Evolutionary conservation across 2,329 filamentous ascomycete genomes (phyloP), one percentile per base, ranked within the genome.

Genomic region (Diaporthe vexans): DNA sequence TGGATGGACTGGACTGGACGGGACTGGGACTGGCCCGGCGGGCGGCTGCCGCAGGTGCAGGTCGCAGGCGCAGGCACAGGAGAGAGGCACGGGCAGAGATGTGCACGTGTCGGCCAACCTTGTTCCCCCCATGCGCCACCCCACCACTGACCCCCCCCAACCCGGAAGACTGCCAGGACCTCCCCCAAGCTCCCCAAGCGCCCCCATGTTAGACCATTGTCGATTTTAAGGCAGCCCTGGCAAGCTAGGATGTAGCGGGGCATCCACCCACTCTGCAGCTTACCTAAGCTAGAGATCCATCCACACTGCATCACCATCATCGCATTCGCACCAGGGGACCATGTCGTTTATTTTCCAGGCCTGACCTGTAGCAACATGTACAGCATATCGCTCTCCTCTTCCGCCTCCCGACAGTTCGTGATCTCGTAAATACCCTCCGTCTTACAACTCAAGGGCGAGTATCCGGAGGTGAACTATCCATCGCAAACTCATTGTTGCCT

Each of bases 91-190:
- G 21, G 46, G 21, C 10, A 51, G 46, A 37, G 8, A 26, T 52
- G 43, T 67, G 63, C 63, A 67, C 63, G 29, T 67, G 63, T 67
- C 63, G 63, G 63, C 63, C 63, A 67, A 67, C 40, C 40, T 43
- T 43, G 63, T 52, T 37, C 63, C 46, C 29, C 33, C 63, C 63
- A 52, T 67, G 63, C 40, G 40, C 40, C 13, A 17, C 40, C 40
- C 40, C 40, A 43, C 40, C 40, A 13, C 37, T 4, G 37, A 40
- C 37, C 61, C 29, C 61, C 29, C 40, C 17, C 61, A 67, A 13
- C 43, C n/a, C n/a, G n/a, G n/a, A n/a, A n/a, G n/a, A n/a, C n/a
- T n/a, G n/a, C n/a, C n/a, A n/a, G n/a, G n/a, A n/a, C n/a, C n/a
- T n/a, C n/a, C n/a, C n/a, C n/a, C n/a, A 29, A 29, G 29, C 29